A percentile compares a stretch with the other conserved stretches of the same genome.
These are phyloP conservation scores for Paramecium bursaria DNA, from an alignment of 73 alveolate species.

Conservation along the genomic window DNA sequence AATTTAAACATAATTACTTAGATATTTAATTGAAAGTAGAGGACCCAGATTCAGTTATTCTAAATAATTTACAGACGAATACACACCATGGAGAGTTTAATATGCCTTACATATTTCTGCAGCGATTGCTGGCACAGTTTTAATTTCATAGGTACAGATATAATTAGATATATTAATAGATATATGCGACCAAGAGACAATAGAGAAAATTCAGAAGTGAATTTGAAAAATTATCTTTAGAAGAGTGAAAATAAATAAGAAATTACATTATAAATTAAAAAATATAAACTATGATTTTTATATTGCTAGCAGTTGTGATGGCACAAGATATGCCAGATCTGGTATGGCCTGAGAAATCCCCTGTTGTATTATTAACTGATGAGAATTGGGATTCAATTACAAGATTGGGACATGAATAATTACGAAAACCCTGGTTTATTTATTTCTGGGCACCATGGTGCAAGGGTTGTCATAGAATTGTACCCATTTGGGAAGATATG, in stretches of 20 bases:
- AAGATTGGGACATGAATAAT: constrained; percentile 14
- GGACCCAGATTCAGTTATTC: constrained; percentile 46
- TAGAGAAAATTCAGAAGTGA: constrained; percentile 1
- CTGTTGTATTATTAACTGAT: constrained; percentile 3
- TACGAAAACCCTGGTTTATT: constrained; percentile 37
- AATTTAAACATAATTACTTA: no score
- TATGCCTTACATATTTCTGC: constrained; percentile 35
- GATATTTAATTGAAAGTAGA: constrained; percentile 15
- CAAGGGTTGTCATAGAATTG: constrained; percentile 58
- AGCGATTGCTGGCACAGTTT: constrained; percentile 27
- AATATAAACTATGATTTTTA: not conserved
- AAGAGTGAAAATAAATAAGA: not conserved
- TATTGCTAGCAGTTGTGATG: not conserved
- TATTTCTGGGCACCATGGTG: constrained; percentile 53
- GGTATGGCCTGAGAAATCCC: constrained; percentile 14
- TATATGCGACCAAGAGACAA: not conserved
- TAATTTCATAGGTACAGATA: constrained; percentile 33
- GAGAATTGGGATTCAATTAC: constrained; percentile 44
- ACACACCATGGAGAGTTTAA: constrained; percentile 31
- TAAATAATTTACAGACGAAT: constrained; percentile 23
- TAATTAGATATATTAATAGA: not conserved
- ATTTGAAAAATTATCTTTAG: constrained; percentile 3
- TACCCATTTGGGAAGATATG: constrained; percentile 35
- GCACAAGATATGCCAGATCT: constrained; percentile 41
- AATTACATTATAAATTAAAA: not conserved